phyloP scores from a whole-genome alignment of 176 grass and related monocot species.

The Carex scoparia region DNA sequence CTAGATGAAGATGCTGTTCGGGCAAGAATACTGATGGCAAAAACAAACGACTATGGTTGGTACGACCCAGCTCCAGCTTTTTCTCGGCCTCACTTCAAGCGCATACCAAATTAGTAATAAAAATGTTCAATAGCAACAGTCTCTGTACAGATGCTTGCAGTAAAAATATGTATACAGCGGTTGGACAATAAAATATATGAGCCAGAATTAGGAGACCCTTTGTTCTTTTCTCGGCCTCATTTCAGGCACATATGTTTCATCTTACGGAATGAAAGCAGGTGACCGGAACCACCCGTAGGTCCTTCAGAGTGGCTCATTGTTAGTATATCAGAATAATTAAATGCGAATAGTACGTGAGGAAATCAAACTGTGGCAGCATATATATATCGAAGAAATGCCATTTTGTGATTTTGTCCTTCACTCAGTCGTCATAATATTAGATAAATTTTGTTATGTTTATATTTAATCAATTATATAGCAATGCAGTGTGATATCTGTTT shows the following conservation, averaged over 20 bases:
- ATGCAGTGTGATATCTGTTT: background rate
- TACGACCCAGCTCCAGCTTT: conserved; percentile 53
- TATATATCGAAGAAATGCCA: background rate
- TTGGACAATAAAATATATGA: background rate
- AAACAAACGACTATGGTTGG: conserved; percentile 65
- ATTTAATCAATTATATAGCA: background rate
- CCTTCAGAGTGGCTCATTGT: background rate
- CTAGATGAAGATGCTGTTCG: background rate
- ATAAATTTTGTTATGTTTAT: background rate
- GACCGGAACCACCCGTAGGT: background rate
- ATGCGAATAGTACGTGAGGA: background rate
- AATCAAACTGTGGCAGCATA: background rate
- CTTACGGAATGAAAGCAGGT: background rate
- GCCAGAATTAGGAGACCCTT: background rate
- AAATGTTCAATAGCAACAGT: background rate
- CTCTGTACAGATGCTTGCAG: conserved; percentile 6
- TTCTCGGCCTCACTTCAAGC: conserved; percentile 62
- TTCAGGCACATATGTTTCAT: background rate
- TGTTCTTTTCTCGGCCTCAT: background rate
- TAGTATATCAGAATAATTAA: background rate
- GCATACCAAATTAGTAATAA: conserved; percentile 55
- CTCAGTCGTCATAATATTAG: background rate
- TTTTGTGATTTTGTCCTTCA: background rate
- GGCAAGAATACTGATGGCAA: conserved; percentile 39
- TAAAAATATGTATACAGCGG: background rate